A percentile compares a stretch with the other conserved stretches of the same genome.
These are phyloP conservation scores for Ophiosphaerella korrae DNA, from an alignment of 2,329 filamentous ascomycete species.

Conservation along the genomic window DNA sequence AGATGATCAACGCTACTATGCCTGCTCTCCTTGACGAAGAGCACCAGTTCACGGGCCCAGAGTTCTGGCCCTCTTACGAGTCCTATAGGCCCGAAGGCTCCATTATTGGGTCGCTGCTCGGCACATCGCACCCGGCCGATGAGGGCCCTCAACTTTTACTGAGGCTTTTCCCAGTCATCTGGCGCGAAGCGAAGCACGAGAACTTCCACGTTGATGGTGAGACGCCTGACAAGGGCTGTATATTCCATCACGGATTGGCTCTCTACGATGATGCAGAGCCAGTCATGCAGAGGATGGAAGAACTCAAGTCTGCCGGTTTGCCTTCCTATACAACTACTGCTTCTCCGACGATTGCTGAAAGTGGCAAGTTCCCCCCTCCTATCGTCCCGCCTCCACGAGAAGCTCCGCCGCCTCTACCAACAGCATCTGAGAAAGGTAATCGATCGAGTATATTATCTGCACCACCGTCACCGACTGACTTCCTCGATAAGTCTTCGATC, in stretches of 20 bases:
- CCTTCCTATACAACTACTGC: constrained; percentile 40
- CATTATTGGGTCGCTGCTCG: constrained; percentile 33
- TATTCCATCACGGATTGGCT: constrained; percentile 57
- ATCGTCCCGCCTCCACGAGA: constrained; percentile 41
- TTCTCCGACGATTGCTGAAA: constrained; percentile 46
- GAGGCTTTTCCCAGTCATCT: constrained; percentile 58
- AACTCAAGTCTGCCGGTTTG: constrained; percentile 47
- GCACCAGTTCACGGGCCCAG: constrained; percentile 37
- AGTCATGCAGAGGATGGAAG: constrained; percentile 39
- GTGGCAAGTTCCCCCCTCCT: constrained; percentile 45
- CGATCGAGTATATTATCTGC: constrained; percentile 20
- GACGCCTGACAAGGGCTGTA: constrained; percentile 51
- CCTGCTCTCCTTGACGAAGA: constrained; percentile 45
- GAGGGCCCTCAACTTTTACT: constrained; percentile 53
- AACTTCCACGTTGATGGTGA: constrained; percentile 51
- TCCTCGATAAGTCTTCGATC: constrained; percentile 16
- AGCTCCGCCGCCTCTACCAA: constrained; percentile 30
- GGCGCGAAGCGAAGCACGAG: constrained; percentile 57
- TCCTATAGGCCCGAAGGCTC: constrained; percentile 39
- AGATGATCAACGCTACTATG: constrained; percentile 60
- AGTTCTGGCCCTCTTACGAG: constrained; percentile 43
- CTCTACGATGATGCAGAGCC: constrained; percentile 55
- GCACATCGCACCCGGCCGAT: constrained; percentile 28
- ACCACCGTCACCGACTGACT: constrained; percentile 19
- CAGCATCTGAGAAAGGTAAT: constrained; percentile 24